A percentile compares a stretch with the other conserved stretches of the same genome.
Evolutionary conservation across 805 yeast genomes (phyloP).

Genomic region (Pichia rugopelliculosa): DNA sequence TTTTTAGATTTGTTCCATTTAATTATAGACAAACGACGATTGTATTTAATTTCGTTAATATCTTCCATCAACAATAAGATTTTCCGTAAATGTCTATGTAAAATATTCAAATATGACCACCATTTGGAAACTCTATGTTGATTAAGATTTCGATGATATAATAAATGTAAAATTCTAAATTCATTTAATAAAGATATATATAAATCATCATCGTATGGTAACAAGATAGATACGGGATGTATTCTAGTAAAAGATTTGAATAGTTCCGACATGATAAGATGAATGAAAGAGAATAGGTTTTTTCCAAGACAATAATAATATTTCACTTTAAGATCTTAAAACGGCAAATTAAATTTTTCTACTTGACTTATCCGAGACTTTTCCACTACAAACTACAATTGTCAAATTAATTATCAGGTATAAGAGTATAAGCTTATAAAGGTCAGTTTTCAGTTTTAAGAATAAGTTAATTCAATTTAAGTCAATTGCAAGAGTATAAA

Average conservation of each 20-base stretch:
- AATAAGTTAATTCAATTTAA: too few species aligned
- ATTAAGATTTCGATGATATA: conserved; percentile 65
- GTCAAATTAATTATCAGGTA: too few species aligned
- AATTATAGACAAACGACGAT: conserved; percentile 8
- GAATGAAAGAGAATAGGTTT: background rate
- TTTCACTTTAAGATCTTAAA: too few species aligned
- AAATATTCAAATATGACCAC: conserved; percentile 65
- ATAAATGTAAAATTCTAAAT: conserved; percentile 48
- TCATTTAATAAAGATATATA: conserved; percentile 35
- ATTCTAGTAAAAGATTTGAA: conserved; percentile 1
- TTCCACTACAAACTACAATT: too few species aligned
- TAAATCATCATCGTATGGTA: background rate
- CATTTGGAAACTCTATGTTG: conserved; percentile 69
- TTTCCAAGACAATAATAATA: too few species aligned
- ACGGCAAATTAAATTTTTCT: too few species aligned
- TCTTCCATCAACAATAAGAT: conserved; percentile 29
- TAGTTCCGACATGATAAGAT: background rate
- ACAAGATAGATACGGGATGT: background rate
- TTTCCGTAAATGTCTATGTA: conserved; percentile 49
- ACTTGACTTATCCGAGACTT: too few species aligned
- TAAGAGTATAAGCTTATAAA: too few species aligned
- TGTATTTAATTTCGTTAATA: conserved; percentile 15
- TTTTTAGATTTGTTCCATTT: conserved; percentile 7
- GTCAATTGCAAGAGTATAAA: too few species aligned
- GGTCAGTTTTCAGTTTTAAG: too few species aligned